phyloP scores from a whole-genome alignment of 495 filamentous ascomycete species.

The Diplogelasinospora grovesii region DNA sequence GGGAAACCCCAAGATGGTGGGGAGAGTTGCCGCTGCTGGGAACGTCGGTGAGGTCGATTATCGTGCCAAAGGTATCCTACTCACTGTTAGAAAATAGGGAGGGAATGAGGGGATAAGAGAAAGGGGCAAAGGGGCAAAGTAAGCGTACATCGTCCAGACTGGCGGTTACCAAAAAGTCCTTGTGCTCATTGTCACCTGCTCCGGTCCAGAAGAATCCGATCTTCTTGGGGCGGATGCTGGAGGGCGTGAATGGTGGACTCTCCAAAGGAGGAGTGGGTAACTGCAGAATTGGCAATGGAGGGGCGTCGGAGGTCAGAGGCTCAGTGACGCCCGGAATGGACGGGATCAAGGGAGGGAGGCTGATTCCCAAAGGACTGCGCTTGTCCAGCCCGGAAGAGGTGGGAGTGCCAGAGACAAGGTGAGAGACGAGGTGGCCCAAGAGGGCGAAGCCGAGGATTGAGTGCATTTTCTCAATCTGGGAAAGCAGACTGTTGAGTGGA shows the following conservation, averaged over 20 bases:
- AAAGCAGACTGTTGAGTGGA: background rate
- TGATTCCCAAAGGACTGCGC: conserved; percentile 17
- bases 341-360: conserved; percentile 52
- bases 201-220: conserved; percentile 61
- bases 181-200: conserved; percentile 53
- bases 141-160: conserved; percentile 49
- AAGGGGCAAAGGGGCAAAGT: no score
- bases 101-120: no score
- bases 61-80: conserved; percentile 53
- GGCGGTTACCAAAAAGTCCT: conserved; percentile 55
- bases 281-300: conserved; percentile 51
- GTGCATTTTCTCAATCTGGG: conserved; percentile 4
- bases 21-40: conserved; percentile 55
- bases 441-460: conserved; percentile 15
- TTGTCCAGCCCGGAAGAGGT: conserved; percentile 7
- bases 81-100: conserved; percentile 12
- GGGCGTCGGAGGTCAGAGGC: conserved; percentile 41
- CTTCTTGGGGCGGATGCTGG: conserved; percentile 57
- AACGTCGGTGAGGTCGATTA: conserved; percentile 53
- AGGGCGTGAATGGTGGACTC: conserved; percentile 47
- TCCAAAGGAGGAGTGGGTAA: conserved; percentile 50
- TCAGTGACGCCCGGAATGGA: conserved; percentile 51
- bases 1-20: conserved; percentile 52
- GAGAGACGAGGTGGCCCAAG: conserved; percentile 14
- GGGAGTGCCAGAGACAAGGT: conserved; percentile 13